These are phyloP conservation scores for Solanum ahanhuiri DNA, from an alignment of 257 asterid species.

Conservation along the genomic window DNA sequence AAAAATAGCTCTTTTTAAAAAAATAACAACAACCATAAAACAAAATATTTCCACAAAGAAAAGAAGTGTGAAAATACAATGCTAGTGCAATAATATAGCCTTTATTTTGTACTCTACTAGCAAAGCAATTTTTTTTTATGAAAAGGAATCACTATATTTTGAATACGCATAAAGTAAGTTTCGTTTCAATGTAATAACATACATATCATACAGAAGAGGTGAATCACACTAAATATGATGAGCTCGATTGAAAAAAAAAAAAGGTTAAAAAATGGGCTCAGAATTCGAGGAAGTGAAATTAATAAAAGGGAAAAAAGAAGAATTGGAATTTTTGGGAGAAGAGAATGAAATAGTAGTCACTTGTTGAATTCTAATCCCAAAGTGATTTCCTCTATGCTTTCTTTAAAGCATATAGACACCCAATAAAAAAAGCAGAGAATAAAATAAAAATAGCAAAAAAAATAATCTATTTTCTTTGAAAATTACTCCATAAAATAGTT, in stretches of 20 bases:
- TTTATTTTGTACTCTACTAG: background rate
- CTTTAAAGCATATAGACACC: background rate
- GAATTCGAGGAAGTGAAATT: background rate
- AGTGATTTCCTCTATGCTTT: background rate
- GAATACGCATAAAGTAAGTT: background rate
- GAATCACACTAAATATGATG: background rate
- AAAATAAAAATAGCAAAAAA: background rate
- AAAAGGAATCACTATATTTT: background rate
- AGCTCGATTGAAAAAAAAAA: background rate
- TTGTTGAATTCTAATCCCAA: background rate
- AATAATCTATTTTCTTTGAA: background rate
- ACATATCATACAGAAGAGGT: accelerated
- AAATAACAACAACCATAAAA: background rate
- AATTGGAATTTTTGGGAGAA: background rate
- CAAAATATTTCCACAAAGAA: background rate
- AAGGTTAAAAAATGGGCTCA: background rate
- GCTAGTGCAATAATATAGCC: background rate
- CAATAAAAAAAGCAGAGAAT: background rate
- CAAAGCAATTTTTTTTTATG: background rate
- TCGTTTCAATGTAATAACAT: background rate
- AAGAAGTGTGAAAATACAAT: background rate
- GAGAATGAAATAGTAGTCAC: background rate
- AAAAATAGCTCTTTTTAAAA: background rate
- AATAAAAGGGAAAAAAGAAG: background rate
- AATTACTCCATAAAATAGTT: background rate